These are phyloP conservation scores for Paralagenidium karlingii DNA, from an alignment of 352 stramenopile genomes.

Conservation along the genomic window DNA sequence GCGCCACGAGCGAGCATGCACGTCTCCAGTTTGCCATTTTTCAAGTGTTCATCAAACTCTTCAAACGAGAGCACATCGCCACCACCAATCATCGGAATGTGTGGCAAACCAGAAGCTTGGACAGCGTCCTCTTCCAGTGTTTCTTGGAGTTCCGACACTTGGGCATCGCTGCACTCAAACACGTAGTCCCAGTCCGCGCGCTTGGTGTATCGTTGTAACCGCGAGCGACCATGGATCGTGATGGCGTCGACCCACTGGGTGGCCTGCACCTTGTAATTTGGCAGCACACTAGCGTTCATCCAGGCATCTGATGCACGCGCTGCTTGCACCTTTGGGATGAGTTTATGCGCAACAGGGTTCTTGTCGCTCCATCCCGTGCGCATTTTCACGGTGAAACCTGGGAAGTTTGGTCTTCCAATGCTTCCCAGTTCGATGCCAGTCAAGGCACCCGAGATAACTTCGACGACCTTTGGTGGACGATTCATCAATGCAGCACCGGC, in stretches of 20 bases:
- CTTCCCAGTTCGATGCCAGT: conserved; percentile 69
- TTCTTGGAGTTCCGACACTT: conserved; percentile 18
- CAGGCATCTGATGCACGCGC: conserved; percentile 37
- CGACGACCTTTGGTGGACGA: conserved; percentile 77
- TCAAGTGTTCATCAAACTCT: conserved; percentile 73
- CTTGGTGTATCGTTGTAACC: conserved; percentile 96
- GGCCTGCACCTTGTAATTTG: conserved; percentile 55
- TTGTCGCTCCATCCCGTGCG: conserved; percentile 96
- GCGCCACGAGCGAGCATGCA: conserved; percentile 88
- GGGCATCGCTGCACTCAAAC: conserved; percentile 69
- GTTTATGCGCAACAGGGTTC: conserved; percentile 88
- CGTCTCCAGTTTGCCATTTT: conserved; percentile 75
- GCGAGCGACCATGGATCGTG: conserved; percentile 93
- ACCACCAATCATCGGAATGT: conserved; percentile 88
- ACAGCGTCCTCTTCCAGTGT: too few species aligned
- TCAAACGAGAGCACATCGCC: conserved; percentile 80
- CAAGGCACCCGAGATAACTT: conserved; percentile 82
- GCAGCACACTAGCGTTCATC: conserved; percentile 67
- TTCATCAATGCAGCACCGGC: conserved; percentile 93
- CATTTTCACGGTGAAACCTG: conserved; percentile 96
- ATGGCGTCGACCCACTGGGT: conserved; percentile 59
- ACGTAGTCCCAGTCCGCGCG: conserved; percentile 98
- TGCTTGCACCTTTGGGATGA: conserved; percentile 86
- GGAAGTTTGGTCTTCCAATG: conserved; percentile 10
- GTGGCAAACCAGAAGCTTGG: too few species aligned